phyloP scores from a whole-genome alignment of 352 stramenopile genomes.

The Phytophthora syringae region DNA sequence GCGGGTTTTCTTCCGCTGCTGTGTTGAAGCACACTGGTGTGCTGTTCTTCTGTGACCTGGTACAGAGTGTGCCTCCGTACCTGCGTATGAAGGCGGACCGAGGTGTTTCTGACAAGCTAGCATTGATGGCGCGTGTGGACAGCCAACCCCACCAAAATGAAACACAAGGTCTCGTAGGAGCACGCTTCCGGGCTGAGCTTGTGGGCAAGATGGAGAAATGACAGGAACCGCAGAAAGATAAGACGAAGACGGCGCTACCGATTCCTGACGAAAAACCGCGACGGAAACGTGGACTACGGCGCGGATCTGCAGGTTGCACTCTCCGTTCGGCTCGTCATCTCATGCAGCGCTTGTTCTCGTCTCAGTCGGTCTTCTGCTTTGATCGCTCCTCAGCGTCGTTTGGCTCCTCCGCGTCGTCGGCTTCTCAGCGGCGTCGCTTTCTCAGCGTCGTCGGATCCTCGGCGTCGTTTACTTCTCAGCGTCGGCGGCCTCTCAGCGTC shows the following conservation, averaged over 20 bases:
- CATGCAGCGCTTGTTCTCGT: too few species aligned
- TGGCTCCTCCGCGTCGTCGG: too few species aligned
- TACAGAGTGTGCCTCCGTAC: conserved; percentile 90
- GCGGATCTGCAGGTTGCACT: too few species aligned
- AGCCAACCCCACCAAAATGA: conserved; percentile 86
- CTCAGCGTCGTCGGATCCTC: too few species aligned
- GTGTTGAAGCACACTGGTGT: conserved; percentile 94
- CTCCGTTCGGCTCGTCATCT: too few species aligned
- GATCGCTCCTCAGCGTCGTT: too few species aligned
- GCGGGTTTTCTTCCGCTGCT: conserved; percentile 85
- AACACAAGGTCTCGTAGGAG: conserved; percentile 67
- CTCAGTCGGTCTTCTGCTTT: too few species aligned
- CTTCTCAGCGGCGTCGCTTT: too few species aligned
- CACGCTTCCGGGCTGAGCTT: conserved; percentile 92
- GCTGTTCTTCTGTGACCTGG: conserved; percentile 93
- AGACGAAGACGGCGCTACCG: conserved; percentile 97
- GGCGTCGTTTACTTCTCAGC: too few species aligned
- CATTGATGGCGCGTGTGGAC: conserved; percentile 94
- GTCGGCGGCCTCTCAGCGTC: too few species aligned
- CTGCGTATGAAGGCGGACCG: conserved; percentile 95
- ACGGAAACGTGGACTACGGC: conserved; percentile 95
- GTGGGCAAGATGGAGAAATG: conserved; percentile 96
- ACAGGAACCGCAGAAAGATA: conserved; percentile 97
- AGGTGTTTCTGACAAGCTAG: conserved; percentile 90
- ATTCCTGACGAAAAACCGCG: conserved; percentile 95